Evolutionary conservation across 805 yeast genomes (phyloP), one percentile per base, ranked within the genome.

Genomic region (Yarrowia sp.): DNA sequence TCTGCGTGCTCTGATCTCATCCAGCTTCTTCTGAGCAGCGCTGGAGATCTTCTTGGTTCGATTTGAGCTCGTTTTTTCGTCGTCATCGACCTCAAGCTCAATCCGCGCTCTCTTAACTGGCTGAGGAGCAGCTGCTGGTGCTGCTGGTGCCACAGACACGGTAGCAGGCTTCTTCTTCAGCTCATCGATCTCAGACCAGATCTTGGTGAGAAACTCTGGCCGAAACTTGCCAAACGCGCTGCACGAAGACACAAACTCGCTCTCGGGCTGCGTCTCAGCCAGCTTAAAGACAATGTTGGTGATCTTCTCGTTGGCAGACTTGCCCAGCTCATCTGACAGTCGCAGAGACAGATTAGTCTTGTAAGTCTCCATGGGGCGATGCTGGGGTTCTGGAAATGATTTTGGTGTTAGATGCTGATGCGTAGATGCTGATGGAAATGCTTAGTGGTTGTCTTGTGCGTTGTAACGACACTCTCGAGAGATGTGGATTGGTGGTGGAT

Each of bases 151-250:
- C 18, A 12, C 9, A 19, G 31, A 16, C 6, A 46, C 9, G 4
- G 16, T 12, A 13, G 39, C 31, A 3, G 39, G 31, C 6, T 22
- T 6, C 13, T 10, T 41, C 24, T 56, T 41, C 13, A 56, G 21
- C 31, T 39, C 33, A 6, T 56, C 38, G 4, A 56, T 16, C 21
- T 56, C 51, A 3, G 61, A 13, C 49, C 69, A 70, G 19, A 69
- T 38, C 18, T 44, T 39, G 24, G 19, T 18, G 13, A 70, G 41
- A 44, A 67, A 68, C 3, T 61, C 61, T 9, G 18, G 51, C 25
- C 69, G 68, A 38, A 69, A 71, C 27, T 62, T 55, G 12, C 72
- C 73, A 64, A 71, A 69, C 6, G 65, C 65, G 51, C 22, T 29
- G 58, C 72, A 68, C 2, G 69, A 67, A 0, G 36, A 42, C 5